Base-by-base conservation (phyloP, 169 alveolate genomes). In the Plasmodium inui region DNA sequence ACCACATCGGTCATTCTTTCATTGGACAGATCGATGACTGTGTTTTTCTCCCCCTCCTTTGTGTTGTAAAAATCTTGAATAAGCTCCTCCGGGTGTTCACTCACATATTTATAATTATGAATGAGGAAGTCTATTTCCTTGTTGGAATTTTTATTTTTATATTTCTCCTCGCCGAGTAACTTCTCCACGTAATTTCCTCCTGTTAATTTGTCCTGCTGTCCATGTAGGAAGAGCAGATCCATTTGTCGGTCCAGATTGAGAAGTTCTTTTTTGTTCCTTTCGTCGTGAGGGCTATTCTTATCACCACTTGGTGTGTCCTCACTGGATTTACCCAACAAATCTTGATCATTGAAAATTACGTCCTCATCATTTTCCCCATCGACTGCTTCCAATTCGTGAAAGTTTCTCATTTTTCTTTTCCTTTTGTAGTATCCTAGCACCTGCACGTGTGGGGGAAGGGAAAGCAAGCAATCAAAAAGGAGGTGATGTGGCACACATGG, bases 391-490 rank as follows among this genome's bases (percentile, higher is more conserved):
- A 89, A 46, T 0, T 89, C 94, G 19, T 79, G 30, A 12, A 67
- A 30, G 28, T 46, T 78, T 44, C 28, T 89, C 57, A 89, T 73
- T 79, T 89, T 84, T 84, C 84, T 84, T 26, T 85, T 85, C 44
- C 85, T 73, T 19, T 89, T 89, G 53, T 89, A 89, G 50, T 89
- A 89, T 14, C 94, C 94, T 67, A 79, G 94, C 50, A 89, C 78
- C 94, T 89, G 76, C 26, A 53, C 14, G 22, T 30, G n/a, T 55
- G 72, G 46, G 46, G 26, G 12, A 14, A 17, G 55, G 14, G 22
- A 0, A 30, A 28, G 8, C 17, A 74, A 32, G 1, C 1, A 34
- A 73, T 0, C 17, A 73, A 50, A 3, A 50, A 50, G 12, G 12
- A 0, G n/a, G 46, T 26, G 1, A 28, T 44, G 30, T 3, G 41